Conservation (phyloP, 805 yeast genomes). For the Barnettozyma populi region DNA sequence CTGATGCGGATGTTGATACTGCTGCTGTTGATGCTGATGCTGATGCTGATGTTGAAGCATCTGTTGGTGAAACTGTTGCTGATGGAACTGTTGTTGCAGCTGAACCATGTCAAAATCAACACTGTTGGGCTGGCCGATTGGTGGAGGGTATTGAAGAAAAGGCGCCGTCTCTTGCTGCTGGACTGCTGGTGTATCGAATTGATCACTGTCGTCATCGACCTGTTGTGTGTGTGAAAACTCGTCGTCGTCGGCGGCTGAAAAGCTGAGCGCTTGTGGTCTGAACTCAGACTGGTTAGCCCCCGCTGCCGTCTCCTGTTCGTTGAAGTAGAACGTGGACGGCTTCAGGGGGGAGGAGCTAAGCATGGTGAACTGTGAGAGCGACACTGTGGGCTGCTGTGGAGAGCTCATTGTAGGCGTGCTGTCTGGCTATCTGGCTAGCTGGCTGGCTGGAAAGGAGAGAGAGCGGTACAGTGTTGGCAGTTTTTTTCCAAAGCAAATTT, state of each 20-base stretch:
- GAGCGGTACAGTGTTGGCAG: neutral
- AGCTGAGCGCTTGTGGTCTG: constrained; percentile 1
- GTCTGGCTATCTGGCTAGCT: neutral
- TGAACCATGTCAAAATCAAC: neutral
- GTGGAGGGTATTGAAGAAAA: neutral
- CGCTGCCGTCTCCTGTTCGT: constrained; percentile 5
- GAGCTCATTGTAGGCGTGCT: constrained; percentile 11
- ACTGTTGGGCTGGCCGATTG: neutral
- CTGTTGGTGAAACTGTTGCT: neutral
- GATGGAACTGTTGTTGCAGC: constrained; percentile 3
- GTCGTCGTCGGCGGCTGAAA: neutral
- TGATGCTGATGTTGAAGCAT: neutral
- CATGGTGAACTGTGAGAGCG: constrained; percentile 16
- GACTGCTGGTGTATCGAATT: neutral
- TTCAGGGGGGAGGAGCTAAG: constrained; percentile 18
- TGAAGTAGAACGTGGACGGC: constrained; percentile 15
- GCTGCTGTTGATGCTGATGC: neutral
- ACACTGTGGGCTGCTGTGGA: constrained; percentile 13
- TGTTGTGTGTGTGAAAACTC: neutral
- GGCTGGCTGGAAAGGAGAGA: neutral
- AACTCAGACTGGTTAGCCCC: neutral
- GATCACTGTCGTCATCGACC: neutral
- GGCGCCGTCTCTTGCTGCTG: neutral
- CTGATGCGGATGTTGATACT: neutral
- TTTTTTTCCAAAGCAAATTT: neutral